A percentile compares a stretch with the other conserved stretches of the same genome.
These are phyloP conservation scores for Pythium sp. DNA, from an alignment of 352 stramenopile genomes.

Conservation along the genomic window DNA sequence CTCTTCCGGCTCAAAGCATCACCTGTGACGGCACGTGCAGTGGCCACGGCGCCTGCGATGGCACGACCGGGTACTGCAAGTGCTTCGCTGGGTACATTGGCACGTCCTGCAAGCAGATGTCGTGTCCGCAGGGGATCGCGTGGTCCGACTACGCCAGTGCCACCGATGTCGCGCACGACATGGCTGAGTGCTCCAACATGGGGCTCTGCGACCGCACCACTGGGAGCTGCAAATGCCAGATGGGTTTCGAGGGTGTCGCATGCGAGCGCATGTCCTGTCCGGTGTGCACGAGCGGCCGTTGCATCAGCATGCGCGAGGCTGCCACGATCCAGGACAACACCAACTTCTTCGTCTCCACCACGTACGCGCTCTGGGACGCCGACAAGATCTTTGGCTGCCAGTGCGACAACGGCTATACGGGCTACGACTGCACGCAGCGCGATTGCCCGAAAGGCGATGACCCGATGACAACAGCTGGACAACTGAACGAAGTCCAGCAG, in stretches of 20 bases:
- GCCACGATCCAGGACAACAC: constrained; percentile 53
- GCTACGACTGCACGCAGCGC: constrained; percentile 62
- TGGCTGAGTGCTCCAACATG: constrained; percentile 83
- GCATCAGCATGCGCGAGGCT: constrained; percentile 67
- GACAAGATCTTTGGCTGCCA: constrained; percentile 80
- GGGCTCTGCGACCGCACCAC: constrained; percentile 75
- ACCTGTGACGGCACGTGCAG: constrained; percentile 85
- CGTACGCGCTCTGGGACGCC: constrained; percentile 67
- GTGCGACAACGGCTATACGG: constrained; percentile 62
- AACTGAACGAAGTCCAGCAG: constrained; percentile 41
- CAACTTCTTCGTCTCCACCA: constrained; percentile 63
- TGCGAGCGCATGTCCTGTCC: constrained; percentile 72
- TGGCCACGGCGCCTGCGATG: constrained; percentile 56
- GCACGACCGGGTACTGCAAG: constrained; percentile 56
- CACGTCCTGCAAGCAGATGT: constrained; percentile 49
- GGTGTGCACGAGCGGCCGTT: constrained; percentile 61
- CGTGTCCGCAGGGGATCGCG: constrained; percentile 56
- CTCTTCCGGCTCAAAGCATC: not conserved
- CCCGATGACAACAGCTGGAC: constrained; percentile 36
- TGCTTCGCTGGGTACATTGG: constrained; percentile 83
- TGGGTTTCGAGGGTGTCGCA: constrained; percentile 67
- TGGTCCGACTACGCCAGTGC: constrained; percentile 60
- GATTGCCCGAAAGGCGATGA: constrained; percentile 63
- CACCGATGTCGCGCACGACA: constrained; percentile 1
- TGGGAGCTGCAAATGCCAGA: constrained; percentile 59